A percentile compares a stretch with the other conserved stretches of the same genome.
phyloP scores from a whole-genome alignment of 169 alveolate genomes.

The Pseudocohnilembus persalinus region DNA sequence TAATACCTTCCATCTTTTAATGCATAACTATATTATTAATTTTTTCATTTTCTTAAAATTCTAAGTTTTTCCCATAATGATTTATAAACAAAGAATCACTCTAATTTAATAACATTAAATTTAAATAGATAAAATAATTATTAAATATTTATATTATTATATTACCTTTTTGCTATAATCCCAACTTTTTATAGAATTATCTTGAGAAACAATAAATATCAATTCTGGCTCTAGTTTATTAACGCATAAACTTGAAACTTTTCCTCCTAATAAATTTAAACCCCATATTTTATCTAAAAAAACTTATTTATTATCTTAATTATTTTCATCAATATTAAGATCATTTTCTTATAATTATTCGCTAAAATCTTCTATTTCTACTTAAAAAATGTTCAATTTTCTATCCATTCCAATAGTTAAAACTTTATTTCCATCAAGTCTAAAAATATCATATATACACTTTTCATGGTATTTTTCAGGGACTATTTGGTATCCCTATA shows the following conservation, averaged over 20 bases:
- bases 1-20: not conserved
- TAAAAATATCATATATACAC: not conserved
- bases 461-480: not conserved
- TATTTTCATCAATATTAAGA: not conserved
- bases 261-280: not conserved
- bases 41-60: too few relatives aligned
- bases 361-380: too few relatives aligned
- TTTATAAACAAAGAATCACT: not conserved
- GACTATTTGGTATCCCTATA: too few relatives aligned
- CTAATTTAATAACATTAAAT: not conserved
- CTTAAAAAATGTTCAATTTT: too few relatives aligned
- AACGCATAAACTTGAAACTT: not conserved
- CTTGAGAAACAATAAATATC: not conserved
- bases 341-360: too few relatives aligned
- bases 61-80: not conserved
- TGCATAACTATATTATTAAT: not conserved
- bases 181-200: not conserved
- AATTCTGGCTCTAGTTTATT: not conserved
- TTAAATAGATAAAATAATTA: too few relatives aligned
- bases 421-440: not conserved
- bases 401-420: not conserved
- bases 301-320: not conserved
- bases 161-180: not conserved
- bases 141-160: too few relatives aligned
- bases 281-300: not conserved